These are phyloP conservation scores for Cyberlindnera sargentensis DNA, from an alignment of 805 yeast species.

Conservation along the genomic window DNA sequence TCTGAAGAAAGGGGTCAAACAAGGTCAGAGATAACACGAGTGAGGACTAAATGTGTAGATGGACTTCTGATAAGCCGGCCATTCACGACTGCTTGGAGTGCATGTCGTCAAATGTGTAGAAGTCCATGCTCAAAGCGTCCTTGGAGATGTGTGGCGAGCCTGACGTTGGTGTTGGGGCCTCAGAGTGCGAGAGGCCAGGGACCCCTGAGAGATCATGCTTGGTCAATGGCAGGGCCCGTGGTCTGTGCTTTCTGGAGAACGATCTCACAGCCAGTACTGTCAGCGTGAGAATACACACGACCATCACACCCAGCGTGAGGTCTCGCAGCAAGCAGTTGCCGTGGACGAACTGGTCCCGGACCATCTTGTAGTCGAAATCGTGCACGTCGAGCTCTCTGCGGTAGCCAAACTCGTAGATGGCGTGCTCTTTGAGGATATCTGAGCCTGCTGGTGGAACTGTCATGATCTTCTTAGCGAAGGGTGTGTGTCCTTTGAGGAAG, in stretches of 20 bases:
- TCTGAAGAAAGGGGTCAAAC: too few relatives aligned
- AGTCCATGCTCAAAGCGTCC: background rate
- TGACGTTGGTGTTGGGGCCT: conserved; percentile 3
- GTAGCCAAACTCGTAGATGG: conserved; percentile 20
- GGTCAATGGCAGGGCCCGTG: too few relatives aligned
- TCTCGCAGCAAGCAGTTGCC: background rate
- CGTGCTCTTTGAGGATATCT: conserved; percentile 22
- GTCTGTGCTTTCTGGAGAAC: too few relatives aligned
- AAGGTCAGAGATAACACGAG: too few relatives aligned
- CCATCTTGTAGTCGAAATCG: conserved; percentile 15
- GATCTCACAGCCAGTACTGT: too few relatives aligned
- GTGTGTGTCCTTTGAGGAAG: too few relatives aligned
- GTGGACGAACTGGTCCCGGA: conserved; percentile 1
- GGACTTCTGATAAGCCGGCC: too few relatives aligned
- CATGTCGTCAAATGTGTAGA: background rate
- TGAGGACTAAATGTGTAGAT: too few relatives aligned
- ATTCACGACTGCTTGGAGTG: background rate
- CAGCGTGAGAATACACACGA: too few relatives aligned
- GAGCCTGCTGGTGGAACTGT: conserved; percentile 19
- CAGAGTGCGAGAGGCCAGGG: conserved; percentile 5
- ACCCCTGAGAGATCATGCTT: too few relatives aligned
- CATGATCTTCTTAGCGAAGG: too few relatives aligned
- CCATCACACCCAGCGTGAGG: background rate
- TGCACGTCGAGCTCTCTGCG: conserved; percentile 9
- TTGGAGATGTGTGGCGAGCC: conserved; percentile 1